phyloP scores from a whole-genome alignment of 345 rosid genomes.

The Laguncularia racemosa region DNA sequence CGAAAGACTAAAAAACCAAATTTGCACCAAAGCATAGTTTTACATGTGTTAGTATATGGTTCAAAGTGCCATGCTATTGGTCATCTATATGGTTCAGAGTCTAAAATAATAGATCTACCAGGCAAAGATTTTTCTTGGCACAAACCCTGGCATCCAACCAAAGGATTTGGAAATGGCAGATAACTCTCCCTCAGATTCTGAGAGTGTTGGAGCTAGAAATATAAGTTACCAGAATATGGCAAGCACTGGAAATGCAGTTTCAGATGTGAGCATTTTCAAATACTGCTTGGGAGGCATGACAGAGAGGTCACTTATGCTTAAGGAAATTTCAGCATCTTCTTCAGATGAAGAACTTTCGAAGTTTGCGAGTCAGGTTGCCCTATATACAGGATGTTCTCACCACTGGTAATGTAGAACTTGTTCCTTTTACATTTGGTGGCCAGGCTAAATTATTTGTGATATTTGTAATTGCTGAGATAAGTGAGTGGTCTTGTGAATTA shows the following conservation, averaged over 20 bases:
- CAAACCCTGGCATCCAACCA: conserved; percentile 23
- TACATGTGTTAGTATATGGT: neutral
- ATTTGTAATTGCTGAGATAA: too few species aligned
- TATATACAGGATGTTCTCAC: conserved; percentile 86
- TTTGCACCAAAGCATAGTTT: too few species aligned
- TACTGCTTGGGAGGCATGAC: conserved; percentile 75
- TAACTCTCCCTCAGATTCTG: conserved; percentile 52
- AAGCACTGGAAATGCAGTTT: conserved; percentile 30
- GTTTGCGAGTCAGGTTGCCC: conserved; percentile 71
- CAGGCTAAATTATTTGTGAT: too few species aligned
- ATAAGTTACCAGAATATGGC: conserved; percentile 26
- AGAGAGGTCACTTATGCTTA: conserved; percentile 68
- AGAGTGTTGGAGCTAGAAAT: conserved; percentile 44
- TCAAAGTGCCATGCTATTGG: neutral
- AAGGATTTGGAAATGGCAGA: conserved; percentile 32
- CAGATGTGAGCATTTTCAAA: conserved; percentile 55
- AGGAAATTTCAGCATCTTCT: conserved; percentile 62
- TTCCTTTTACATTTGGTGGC: neutral
- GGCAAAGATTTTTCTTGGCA: conserved; percentile 24
- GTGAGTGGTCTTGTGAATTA: too few species aligned
- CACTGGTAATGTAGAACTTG: conserved; percentile 45
- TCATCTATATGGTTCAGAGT: neutral
- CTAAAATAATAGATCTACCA: conserved; percentile 9
- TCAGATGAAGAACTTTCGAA: conserved; percentile 57
- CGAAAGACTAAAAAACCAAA: too few species aligned